These are phyloP conservation scores for Geoglossum glabrum DNA, from an alignment of 495 filamentous ascomycete genomes.

Conservation along the genomic window DNA sequence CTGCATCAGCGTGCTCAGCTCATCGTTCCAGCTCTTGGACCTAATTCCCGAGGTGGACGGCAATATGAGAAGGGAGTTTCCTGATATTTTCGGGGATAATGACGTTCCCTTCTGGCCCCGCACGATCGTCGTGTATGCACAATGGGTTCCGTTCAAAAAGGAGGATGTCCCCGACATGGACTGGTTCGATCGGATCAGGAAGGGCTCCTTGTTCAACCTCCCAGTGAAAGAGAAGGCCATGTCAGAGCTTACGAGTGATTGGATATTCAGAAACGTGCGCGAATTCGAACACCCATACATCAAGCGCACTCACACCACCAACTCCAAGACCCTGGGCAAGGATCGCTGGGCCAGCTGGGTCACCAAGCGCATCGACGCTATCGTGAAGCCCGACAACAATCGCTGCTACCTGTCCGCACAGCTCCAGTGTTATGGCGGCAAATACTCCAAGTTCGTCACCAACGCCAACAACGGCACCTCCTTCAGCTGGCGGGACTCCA, in stretches of 20 bases:
- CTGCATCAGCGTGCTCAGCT: slow-evolving; percentile 22
- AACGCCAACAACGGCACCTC: slow-evolving; percentile 21
- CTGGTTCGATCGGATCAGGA: slow-evolving; percentile 20
- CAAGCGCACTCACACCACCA: slow-evolving; percentile 21
- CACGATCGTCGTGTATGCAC: slow-evolving; percentile 21
- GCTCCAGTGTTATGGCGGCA: slow-evolving; percentile 20
- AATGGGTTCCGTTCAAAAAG: slow-evolving; percentile 20
- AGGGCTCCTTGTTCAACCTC: slow-evolving; percentile 13
- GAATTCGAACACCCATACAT: slow-evolving; percentile 22
- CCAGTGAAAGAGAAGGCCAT: slow-evolving; percentile 17
- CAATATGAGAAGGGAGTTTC: slow-evolving; percentile 14
- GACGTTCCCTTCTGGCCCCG: slow-evolving; percentile 16
- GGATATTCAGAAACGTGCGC: slow-evolving; percentile 19
- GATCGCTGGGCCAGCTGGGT: slow-evolving; percentile 20
- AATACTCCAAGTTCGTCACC: slow-evolving; percentile 19
- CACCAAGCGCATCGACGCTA: slow-evolving; percentile 15
- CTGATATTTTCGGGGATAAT: slow-evolving; percentile 17
- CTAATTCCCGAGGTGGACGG: slow-evolving; percentile 16
- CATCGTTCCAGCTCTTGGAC: slow-evolving; percentile 16
- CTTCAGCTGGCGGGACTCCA: slow-evolving; percentile 24
- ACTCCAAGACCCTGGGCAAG: slow-evolving; percentile 15
- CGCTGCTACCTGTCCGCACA: slow-evolving; percentile 19
- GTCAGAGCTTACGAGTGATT: slow-evolving; percentile 20
- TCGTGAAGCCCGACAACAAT: slow-evolving; percentile 16
- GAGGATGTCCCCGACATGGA: slow-evolving; percentile 17